These are phyloP conservation scores for Helicostylum pulchrum DNA, from an alignment of 192 early-diverging fungal species.

Conservation along the genomic window DNA sequence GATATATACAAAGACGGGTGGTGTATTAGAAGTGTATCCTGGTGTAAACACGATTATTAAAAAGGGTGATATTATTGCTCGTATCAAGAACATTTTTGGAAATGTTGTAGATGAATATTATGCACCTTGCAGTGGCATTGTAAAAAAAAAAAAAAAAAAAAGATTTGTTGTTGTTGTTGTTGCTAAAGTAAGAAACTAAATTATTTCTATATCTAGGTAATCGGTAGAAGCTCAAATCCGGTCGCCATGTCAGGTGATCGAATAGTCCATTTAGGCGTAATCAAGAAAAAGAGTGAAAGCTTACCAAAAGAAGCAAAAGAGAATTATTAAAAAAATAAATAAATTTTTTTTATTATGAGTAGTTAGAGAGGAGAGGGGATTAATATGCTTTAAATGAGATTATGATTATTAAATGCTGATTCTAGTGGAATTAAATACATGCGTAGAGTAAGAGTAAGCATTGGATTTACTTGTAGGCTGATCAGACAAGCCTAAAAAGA, in stretches of 20 bases:
- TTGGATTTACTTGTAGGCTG: no score
- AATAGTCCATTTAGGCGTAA: constrained; percentile 80
- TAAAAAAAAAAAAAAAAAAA: constrained; percentile 22
- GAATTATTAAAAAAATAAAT: constrained; percentile 20
- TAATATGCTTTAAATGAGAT: no score
- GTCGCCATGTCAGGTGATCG: constrained; percentile 86
- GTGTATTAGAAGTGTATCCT: constrained; percentile 83
- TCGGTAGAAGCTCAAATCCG: constrained; percentile 81
- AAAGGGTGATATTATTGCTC: constrained; percentile 82
- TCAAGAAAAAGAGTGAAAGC: constrained; percentile 36
- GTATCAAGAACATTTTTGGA: constrained; percentile 87
- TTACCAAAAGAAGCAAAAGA: constrained; percentile 37
- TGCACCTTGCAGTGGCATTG: constrained; percentile 76
- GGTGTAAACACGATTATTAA: constrained; percentile 76
- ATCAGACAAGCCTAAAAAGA: no score
- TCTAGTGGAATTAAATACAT: no score
- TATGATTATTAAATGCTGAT: no score
- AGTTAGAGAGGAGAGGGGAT: no score
- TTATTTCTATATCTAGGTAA: constrained; percentile 39
- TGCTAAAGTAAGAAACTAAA: background rate
- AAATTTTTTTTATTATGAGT: no score
- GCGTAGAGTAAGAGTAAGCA: no score
- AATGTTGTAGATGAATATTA: constrained; percentile 81
- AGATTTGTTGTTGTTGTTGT: no score
- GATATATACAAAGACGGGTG: constrained; percentile 87